phyloP scores from a whole-genome alignment of 257 asterid species.

The Primulina eburnea region DNA sequence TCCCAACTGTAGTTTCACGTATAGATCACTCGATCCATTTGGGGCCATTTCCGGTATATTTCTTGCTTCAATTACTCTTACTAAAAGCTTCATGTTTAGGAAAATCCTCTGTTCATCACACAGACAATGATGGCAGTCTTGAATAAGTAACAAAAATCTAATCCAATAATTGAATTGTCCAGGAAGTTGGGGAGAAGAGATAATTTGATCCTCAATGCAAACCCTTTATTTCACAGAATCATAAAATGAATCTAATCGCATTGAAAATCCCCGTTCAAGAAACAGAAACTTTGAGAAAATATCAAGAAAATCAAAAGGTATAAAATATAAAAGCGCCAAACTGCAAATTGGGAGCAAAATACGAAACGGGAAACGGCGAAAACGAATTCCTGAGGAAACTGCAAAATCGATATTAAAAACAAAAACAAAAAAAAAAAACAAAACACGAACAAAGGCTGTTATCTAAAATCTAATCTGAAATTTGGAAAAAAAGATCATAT shows the following conservation, averaged over 20 bases:
- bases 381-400: not conserved
- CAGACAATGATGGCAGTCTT: not conserved
- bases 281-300: not conserved
- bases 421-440: no score
- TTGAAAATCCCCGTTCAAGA: not conserved
- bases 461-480: no score
- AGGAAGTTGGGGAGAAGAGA: not conserved
- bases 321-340: not conserved
- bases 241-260: not conserved
- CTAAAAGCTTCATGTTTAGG: conserved; percentile 71
- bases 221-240: not conserved
- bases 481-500: not conserved
- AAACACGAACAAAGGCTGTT: not conserved
- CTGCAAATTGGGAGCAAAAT: not conserved
- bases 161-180: not conserved
- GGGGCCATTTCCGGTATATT: conserved; percentile 79
- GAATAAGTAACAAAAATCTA: not conserved
- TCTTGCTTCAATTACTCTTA: conserved; percentile 81
- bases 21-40: conserved; percentile 92
- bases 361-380: not conserved
- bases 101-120: not conserved
- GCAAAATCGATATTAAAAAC: not conserved
- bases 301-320: no score
- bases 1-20: conserved; percentile 85
- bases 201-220: not conserved